Evolutionary conservation across 768 basidiomycete species (phyloP).

Genomic region (Tricholoma terreum): DNA sequence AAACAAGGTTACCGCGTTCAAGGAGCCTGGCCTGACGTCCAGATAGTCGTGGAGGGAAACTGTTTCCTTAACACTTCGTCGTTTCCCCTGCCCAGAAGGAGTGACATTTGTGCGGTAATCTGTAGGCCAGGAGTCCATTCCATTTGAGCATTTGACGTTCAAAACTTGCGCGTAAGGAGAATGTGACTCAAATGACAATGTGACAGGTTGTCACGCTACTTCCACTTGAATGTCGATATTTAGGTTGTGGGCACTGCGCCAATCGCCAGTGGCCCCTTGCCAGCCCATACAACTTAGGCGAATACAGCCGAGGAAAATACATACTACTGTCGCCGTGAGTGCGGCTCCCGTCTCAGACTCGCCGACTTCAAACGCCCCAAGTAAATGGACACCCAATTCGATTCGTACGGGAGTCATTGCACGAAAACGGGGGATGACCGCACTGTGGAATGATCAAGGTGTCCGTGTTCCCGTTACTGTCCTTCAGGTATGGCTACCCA

Average conservation of each 20-base stretch:
- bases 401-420: constrained; percentile 91
- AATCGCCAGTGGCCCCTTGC: constrained; percentile 28
- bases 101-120: constrained; percentile 36
- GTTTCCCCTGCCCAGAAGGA: constrained; percentile 17
- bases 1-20: constrained; percentile 55
- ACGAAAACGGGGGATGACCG: constrained; percentile 93
- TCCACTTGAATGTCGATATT: constrained; percentile 38
- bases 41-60: constrained; percentile 40
- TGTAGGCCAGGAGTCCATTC: constrained; percentile 76
- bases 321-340: constrained; percentile 36
- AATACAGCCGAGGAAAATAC: constrained; percentile 24
- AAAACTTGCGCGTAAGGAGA: constrained; percentile 2
- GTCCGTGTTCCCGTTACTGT: constrained; percentile 88
- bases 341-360: constrained; percentile 30
- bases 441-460: constrained; percentile 89
- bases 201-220: background rate
- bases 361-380: constrained; percentile 22
- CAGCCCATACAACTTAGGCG: constrained; percentile 26
- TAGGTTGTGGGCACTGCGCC: constrained; percentile 47
- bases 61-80: constrained; percentile 29
- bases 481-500: constrained; percentile 66
- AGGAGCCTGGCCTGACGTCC: constrained; percentile 51
- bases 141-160: constrained; percentile 47
- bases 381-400: constrained; percentile 82
- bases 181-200: background rate